Evolutionary conservation across 2,329 filamentous ascomycete genomes (phyloP), one percentile per base, ranked within the genome.

Genomic region (Xylaria sp.): DNA sequence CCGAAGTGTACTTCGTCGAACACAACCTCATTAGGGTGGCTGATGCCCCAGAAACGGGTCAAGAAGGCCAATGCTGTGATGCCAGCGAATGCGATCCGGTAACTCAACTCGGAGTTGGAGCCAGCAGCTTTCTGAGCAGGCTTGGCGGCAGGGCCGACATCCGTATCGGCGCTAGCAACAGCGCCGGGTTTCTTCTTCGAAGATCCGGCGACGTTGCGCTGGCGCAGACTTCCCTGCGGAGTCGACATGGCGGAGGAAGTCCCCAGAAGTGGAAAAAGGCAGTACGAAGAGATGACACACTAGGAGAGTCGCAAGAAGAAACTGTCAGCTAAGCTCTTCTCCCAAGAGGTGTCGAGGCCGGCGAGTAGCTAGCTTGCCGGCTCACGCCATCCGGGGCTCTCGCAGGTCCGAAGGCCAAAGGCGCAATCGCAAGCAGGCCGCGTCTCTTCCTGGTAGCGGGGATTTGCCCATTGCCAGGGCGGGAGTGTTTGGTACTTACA

Each of bases 1-100:
- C 95, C 95, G 78, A 99, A 99, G 80, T 99, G 95, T 60, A 99
- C 95, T 79, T 99, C 95, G 75, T 99, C 95, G 74, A 99, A 99
- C 51, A 99, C 95, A 58, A 99, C 95, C 81, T 98, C 91, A 74
- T 96, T 89, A 15, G 95, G 95, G 78, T 97, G 93, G 75, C 85
- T 92, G 76, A 99, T 97, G 65, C 93, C 93, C 87, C 91, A 98
- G 83, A 99, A 99, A 65, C 95, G 86, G 48, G 95, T 98, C 65
- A 93, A 73, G 73, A 99, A 98, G 51, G 92, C 94, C 68, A 97
- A 80, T 27, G 87, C 72, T 1, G 94, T 98, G 73, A 97, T 88
- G 68, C 97, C 75, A 31, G 79, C 77, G 62, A 97, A 85, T 64
- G 87, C 91, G 67, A 95, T 77, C 83, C 90, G 88, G 82, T 97